These are phyloP conservation scores for Fusarium tanahbumbuense DNA, from an alignment of 2,329 filamentous ascomycete species.

Conservation along the genomic window DNA sequence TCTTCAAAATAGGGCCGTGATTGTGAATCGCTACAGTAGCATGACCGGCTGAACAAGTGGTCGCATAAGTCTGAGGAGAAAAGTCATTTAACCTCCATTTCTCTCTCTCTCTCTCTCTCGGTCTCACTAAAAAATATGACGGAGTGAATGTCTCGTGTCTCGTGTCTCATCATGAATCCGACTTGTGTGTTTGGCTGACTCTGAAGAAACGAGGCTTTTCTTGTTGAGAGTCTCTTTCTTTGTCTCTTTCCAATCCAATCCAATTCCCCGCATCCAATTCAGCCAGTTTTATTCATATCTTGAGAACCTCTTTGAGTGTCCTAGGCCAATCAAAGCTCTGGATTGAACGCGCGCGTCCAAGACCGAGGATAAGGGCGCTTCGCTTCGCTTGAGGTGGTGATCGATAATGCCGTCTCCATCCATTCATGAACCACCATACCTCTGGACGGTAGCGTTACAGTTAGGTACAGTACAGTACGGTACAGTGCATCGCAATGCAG, in stretches of 20 bases:
- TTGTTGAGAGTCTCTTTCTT: not conserved
- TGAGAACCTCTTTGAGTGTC: constrained; percentile 1
- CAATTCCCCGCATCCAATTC: constrained; percentile 13
- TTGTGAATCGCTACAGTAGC: constrained; percentile 8
- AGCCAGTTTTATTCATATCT: constrained; percentile 6
- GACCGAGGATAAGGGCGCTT: constrained; percentile 23
- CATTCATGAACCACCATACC: constrained; percentile 6
- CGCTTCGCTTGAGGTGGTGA: constrained; percentile 3
- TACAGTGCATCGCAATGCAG: not conserved
- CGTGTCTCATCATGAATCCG: constrained; percentile 12
- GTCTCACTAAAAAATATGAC: not conserved
- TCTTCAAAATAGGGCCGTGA: constrained; percentile 7
- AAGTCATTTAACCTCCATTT: not conserved
- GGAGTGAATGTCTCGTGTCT: constrained; percentile 23
- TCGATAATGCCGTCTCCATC: not conserved
- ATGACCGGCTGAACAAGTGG: constrained; percentile 21
- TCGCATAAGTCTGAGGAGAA: constrained; percentile 17
- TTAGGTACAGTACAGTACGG: not conserved
- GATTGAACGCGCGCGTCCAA: constrained; percentile 29
- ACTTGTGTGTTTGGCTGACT: constrained; percentile 6
- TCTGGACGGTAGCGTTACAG: constrained; percentile 5
- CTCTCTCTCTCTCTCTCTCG: not conserved
- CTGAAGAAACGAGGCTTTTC: constrained; percentile 2
- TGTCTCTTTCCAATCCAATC: constrained; percentile 3
- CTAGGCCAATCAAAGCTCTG: not conserved